Evolutionary conservation across 1,139 yeast genomes (phyloP).

Genomic region (Arxiozyma telluris): DNA sequence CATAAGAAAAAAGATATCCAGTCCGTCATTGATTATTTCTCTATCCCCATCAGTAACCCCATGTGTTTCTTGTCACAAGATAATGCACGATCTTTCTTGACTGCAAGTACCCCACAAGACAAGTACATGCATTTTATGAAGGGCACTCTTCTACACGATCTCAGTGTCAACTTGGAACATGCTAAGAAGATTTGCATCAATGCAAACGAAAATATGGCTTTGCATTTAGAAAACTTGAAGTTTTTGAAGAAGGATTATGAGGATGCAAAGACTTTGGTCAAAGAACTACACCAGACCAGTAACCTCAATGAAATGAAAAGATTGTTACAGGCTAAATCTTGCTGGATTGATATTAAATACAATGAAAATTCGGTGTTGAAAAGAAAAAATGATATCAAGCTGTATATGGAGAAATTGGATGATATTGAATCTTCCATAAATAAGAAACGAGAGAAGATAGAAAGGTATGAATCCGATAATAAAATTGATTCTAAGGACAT

Average conservation of each 20-base stretch:
- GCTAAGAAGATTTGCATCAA: conserved; percentile 24
- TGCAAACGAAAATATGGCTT: conserved; percentile 22
- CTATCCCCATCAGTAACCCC: conserved; percentile 82
- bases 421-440: conserved; percentile 18
- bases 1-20: conserved; percentile 58
- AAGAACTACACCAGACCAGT: conserved; percentile 27
- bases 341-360: conserved; percentile 44
- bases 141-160: conserved; percentile 65
- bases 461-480: conserved; percentile 16
- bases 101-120: conserved; percentile 59
- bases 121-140: conserved; percentile 72
- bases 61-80: conserved; percentile 91
- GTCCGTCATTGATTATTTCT: conserved; percentile 58
- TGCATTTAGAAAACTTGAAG: conserved; percentile 24
- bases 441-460: conserved; percentile 20
- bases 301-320: conserved; percentile 39
- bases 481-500: conserved; percentile 17
- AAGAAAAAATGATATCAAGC: conserved; percentile 22
- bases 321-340: conserved; percentile 49
- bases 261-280: conserved; percentile 30
- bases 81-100: conserved; percentile 81
- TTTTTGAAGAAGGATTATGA: conserved; percentile 27
- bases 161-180: conserved; percentile 43
- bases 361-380: conserved; percentile 22
- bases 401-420: conserved; percentile 21